Conservation (phyloP, 2,329 filamentous ascomycete species). For the Penicillium thymicola region DNA sequence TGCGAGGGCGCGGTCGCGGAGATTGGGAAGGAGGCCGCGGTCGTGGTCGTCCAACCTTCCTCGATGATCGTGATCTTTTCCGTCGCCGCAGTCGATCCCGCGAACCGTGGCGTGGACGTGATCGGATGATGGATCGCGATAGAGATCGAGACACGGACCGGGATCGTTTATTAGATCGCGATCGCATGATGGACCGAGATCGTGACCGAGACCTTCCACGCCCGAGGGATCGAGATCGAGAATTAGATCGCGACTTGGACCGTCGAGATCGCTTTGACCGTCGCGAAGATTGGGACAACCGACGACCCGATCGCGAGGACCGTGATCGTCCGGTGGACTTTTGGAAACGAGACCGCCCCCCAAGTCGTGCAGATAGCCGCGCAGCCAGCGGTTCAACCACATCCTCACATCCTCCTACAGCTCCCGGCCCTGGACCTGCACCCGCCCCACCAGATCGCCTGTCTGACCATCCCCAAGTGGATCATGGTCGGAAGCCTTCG, state of each 20-base stretch:
- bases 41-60: constrained; percentile 39
- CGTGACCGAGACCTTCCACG: constrained; percentile 28
- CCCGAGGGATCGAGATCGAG: constrained; percentile 30
- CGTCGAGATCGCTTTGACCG: constrained; percentile 36
- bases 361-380: constrained; percentile 31
- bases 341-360: constrained; percentile 43
- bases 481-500: constrained; percentile 27
- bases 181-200: constrained; percentile 33
- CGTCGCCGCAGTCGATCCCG: constrained; percentile 45
- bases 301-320: constrained; percentile 27
- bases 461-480: constrained; percentile 24
- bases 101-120: constrained; percentile 41
- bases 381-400: constrained; percentile 26
- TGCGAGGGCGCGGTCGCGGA: constrained; percentile 43
- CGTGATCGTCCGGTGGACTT: constrained; percentile 32
- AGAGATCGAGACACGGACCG: constrained; percentile 35
- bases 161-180: constrained; percentile 18
- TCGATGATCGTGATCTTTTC: constrained; percentile 44
- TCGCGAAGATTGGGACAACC: constrained; percentile 28
- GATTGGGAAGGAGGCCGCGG: constrained; percentile 45
- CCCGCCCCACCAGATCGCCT: constrained; percentile 22
- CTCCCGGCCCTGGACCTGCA: constrained; percentile 12
- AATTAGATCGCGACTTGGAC: constrained; percentile 34
- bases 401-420: constrained; percentile 12
- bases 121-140: constrained; percentile 36